Base-by-base conservation (phyloP, 106 monocot genomes). In the Apostasia shenzhenica region DNA sequence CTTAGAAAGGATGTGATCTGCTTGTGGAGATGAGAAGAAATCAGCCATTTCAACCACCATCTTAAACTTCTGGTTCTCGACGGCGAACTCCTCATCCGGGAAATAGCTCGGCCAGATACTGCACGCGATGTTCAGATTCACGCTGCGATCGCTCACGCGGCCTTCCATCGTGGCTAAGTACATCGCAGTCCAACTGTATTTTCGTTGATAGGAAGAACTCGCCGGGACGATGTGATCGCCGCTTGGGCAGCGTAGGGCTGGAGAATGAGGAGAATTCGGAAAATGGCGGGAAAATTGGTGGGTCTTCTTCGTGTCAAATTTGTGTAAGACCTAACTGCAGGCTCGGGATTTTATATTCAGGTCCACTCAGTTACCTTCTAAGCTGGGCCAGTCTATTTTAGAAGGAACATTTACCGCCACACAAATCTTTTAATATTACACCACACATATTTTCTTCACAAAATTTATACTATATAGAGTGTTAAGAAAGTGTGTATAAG, bases 91-190 rank as follows among this genome's bases (percentile, higher is more conserved):
- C 56, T 61, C 72, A 7, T 83, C 87, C 0, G 87, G 89, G 84
- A 99, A 99, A 71, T 99, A 99, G 47, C 42, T 75, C 3, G 78
- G 72, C 92, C 97, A 99, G 55, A 92, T 65, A 74, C 41, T 73
- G 5, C 50, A 65, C 72, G 81, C 70, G 38, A 67, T 78, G 52
- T 69, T 46, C 5, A 45, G 54, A 41, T 78, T 62, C 9, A 53
- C 40, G 12, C 64, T 42, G 4, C 11, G 49, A 3, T 42, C 48
- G n/a, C 8, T 49, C 5, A 13, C 44, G 9, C 26, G 10, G 44
- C 40, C n/a, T 45, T 60, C 52, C 62, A 52, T 3, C 1, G 51
- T 53, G 12, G 38, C 57, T 26, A n/a, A 64, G 70, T 66, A 61
- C 82, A 82, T 82, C 66, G 43, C 54, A 61, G 55, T 53, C 54